Percentiles rank a stretch among this genome's conserved stretches.
These are phyloP conservation scores for Colletotrichum sp. DNA, from an alignment of 2,329 filamentous ascomycete species.

Conservation along the genomic window DNA sequence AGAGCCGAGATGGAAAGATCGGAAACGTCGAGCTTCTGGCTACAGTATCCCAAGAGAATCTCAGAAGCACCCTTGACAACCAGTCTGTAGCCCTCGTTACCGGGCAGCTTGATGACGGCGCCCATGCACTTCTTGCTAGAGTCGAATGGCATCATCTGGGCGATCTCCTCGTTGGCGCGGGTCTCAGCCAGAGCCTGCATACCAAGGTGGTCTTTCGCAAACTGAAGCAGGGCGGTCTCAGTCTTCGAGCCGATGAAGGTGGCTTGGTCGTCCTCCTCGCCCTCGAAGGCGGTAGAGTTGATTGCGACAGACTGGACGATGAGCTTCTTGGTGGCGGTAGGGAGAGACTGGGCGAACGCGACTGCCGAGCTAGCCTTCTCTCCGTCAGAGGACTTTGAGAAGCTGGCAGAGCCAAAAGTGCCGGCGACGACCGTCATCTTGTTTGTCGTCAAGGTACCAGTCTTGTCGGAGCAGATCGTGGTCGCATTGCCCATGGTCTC, in stretches of 20 bases:
- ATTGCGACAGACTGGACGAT: conserved; percentile 53
- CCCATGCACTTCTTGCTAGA: conserved; percentile 63
- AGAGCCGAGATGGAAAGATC: conserved; percentile 59
- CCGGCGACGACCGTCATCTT: conserved; percentile 79
- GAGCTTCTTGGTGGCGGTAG: conserved; percentile 33
- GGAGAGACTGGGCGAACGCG: conserved; percentile 24
- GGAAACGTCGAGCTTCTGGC: conserved; percentile 43
- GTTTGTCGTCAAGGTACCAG: conserved; percentile 69
- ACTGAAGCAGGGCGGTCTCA: conserved; percentile 57
- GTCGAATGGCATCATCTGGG: conserved; percentile 60
- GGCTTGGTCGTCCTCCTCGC: conserved; percentile 47
- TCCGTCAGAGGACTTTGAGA: conserved; percentile 32
- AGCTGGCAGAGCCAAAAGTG: conserved; percentile 57
- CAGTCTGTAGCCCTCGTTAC: conserved; percentile 49
- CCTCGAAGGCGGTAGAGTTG: conserved; percentile 65
- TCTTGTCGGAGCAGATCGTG: conserved; percentile 80
- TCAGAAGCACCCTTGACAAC: conserved; percentile 63
- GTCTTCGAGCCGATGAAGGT: conserved; percentile 62
- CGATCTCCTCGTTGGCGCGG: conserved; percentile 49
- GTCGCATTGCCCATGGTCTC: conserved; percentile 77
- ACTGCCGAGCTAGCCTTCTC: conserved; percentile 26
- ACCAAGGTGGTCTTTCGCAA: conserved; percentile 55
- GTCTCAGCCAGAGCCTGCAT: conserved; percentile 51
- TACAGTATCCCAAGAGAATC: conserved; percentile 54
- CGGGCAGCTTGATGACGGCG: conserved; percentile 54